Percentiles rank a stretch among this genome's conserved stretches.
Conservation (phyloP, 2,329 filamentous ascomycete species). For the Orbilia blumenaviensis region DNA sequence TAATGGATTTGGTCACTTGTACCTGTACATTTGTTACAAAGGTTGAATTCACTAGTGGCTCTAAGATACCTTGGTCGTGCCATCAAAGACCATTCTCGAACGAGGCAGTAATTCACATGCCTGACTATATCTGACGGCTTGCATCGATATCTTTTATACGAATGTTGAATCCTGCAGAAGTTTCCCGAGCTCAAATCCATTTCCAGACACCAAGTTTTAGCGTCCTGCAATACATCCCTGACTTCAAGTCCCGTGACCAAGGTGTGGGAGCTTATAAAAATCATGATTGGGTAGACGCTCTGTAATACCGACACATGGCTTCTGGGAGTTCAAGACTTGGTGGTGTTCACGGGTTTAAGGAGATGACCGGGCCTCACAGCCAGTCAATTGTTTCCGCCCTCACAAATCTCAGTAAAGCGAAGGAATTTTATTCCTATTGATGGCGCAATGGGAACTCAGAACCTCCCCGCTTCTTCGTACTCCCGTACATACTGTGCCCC, state of each 20-base stretch:
- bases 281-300: slow-evolving; percentile 41
- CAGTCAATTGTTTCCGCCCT: slow-evolving; percentile 51
- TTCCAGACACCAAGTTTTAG: slow-evolving; percentile 34
- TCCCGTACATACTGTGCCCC: slow-evolving; percentile 36
- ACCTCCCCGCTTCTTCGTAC: slow-evolving; percentile 6
- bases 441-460: slow-evolving; percentile 32
- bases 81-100: slow-evolving; percentile 47
- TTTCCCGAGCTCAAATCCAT: slow-evolving; percentile 28
- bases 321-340: slow-evolving; percentile 14
- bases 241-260: slow-evolving; percentile 52
- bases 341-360: slow-evolving; percentile 41
- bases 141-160: slow-evolving; percentile 7
- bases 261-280: slow-evolving; percentile 51
- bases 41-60: neutral
- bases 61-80: slow-evolving; percentile 9
- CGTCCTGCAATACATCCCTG: slow-evolving; percentile 53
- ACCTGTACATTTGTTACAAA: slow-evolving; percentile 41
- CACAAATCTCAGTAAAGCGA: slow-evolving; percentile 32
- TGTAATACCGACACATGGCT: slow-evolving; percentile 50
- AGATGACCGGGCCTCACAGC: slow-evolving; percentile 38
- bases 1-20: slow-evolving; percentile 5
- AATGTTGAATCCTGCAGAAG: slow-evolving; percentile 42
- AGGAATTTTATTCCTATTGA: slow-evolving; percentile 39
- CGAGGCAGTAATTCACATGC: slow-evolving; percentile 51
- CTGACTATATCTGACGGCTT: slow-evolving; percentile 35